phyloP scores from a whole-genome alignment of 768 basidiomycete genomes.

The Harrya chromipes region DNA sequence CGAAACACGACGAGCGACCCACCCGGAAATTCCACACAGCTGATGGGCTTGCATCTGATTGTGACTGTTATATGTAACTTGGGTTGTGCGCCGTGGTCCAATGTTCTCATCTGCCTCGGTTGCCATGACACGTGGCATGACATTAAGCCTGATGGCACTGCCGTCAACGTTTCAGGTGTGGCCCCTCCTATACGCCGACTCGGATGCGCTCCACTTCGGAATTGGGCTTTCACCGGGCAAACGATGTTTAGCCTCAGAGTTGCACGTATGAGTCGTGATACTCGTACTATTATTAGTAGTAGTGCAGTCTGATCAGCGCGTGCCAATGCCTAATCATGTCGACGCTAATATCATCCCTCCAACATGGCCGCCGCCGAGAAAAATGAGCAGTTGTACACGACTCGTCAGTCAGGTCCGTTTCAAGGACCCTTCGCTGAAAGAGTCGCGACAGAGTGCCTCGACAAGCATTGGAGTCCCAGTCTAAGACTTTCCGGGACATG shows the following conservation, averaged over 20 bases:
- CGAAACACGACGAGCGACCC: neutral
- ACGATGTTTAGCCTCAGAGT: too few relatives aligned
- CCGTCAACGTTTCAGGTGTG: constrained; percentile 3
- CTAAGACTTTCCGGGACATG: constrained; percentile 26
- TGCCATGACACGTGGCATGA: constrained; percentile 15
- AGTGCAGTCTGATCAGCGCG: too few relatives aligned
- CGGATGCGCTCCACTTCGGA: too few relatives aligned
- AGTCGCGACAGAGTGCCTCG: constrained; percentile 21
- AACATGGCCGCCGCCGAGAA: neutral
- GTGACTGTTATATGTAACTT: constrained; percentile 1
- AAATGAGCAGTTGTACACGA: constrained; percentile 17
- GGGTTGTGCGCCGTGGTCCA: neutral
- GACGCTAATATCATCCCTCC: too few relatives aligned
- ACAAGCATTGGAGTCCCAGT: constrained; percentile 19
- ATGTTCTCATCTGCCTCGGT: neutral
- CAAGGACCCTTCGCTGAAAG: neutral
- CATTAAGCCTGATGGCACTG: constrained; percentile 10
- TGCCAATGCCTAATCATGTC: too few relatives aligned
- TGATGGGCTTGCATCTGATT: constrained; percentile 15
- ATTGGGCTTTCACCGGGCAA: too few relatives aligned
- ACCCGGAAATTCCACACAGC: neutral
- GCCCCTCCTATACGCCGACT: neutral
- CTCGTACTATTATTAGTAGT: too few relatives aligned
- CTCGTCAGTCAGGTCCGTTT: neutral
- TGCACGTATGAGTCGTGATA: too few relatives aligned